phyloP scores from a whole-genome alignment of 2,329 filamentous ascomycete genomes.

The Septoria linicola region DNA sequence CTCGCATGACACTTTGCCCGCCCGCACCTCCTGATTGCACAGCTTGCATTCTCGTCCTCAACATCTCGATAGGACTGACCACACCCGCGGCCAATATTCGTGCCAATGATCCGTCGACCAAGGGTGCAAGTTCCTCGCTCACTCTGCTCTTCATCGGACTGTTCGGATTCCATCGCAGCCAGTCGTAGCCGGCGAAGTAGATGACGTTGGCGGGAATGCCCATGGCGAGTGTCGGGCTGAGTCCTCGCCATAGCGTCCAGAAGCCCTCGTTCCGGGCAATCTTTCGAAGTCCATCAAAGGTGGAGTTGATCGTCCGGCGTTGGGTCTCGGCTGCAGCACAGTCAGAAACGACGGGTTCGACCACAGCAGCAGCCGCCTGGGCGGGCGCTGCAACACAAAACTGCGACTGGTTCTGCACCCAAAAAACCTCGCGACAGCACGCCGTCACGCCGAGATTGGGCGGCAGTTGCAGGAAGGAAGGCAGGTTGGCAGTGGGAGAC shows the following conservation, averaged over 20 bases:
- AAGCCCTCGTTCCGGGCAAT: conserved; percentile 92
- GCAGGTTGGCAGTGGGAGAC: conserved; percentile 53
- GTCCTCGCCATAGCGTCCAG: conserved; percentile 82
- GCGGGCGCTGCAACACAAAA: conserved; percentile 66
- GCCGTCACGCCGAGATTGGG: conserved; percentile 87
- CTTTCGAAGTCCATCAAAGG: conserved; percentile 86
- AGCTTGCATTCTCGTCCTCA: conserved; percentile 82
- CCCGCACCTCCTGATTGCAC: conserved; percentile 51
- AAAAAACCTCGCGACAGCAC: conserved; percentile 97
- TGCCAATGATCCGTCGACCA: conserved; percentile 76
- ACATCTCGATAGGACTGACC: conserved; percentile 90
- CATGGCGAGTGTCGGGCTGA: conserved; percentile 95
- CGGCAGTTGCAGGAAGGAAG: conserved; percentile 66
- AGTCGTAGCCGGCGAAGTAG: conserved; percentile 98
- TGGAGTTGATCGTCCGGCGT: conserved; percentile 80
- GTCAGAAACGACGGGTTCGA: conserved; percentile 48
- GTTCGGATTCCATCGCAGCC: conserved; percentile 70
- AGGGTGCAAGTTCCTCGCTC: conserved; percentile 71
- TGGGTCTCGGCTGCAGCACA: conserved; percentile 89
- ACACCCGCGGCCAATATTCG: conserved; percentile 76
- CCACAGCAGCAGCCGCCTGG: conserved; percentile 43
- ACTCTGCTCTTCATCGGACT: conserved; percentile 67
- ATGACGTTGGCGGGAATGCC: conserved; percentile 94
- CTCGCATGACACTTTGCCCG: conserved; percentile 60
- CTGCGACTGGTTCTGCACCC: conserved; percentile 80